Evolutionary conservation across 495 filamentous ascomycete species (phyloP).

Genomic region (Penicilliopsis zonata): DNA sequence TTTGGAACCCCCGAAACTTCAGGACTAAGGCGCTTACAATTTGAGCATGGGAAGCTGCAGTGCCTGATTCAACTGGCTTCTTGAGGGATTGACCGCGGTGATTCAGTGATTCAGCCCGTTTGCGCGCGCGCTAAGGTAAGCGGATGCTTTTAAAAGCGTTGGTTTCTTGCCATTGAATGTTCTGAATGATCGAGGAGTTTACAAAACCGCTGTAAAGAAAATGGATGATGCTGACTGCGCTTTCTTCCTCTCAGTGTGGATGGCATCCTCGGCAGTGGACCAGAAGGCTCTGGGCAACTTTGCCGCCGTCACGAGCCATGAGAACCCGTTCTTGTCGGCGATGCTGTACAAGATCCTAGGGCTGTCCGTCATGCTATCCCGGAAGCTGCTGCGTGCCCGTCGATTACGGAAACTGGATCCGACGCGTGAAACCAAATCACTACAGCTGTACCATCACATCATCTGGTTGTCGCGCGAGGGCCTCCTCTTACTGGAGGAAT

Average conservation of each 20-base stretch:
- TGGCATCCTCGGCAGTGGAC: constrained; percentile 94
- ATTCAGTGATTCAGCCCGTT: constrained; percentile 9
- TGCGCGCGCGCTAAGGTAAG: constrained; percentile 24
- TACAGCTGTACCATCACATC: constrained; percentile 80
- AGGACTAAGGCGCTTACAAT: constrained; percentile 8
- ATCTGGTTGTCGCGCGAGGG: constrained; percentile 94
- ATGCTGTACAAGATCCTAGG: constrained; percentile 86
- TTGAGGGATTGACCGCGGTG: constrained; percentile 7
- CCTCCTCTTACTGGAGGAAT: constrained; percentile 72
- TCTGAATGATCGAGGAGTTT: neutral
- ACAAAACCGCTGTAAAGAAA: neutral
- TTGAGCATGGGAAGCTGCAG: constrained; percentile 22
- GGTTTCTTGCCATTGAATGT: too few relatives aligned
- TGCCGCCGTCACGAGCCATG: constrained; percentile 57
- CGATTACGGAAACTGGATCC: constrained; percentile 76
- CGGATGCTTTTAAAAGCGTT: neutral
- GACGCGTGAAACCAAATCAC: constrained; percentile 63
- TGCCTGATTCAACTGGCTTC: constrained; percentile 14
- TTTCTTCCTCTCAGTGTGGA: constrained; percentile 37
- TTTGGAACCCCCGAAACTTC: neutral
- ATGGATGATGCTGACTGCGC: constrained; percentile 7
- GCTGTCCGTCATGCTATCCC: constrained; percentile 76
- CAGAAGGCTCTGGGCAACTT: constrained; percentile 89
- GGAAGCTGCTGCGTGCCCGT: constrained; percentile 70
- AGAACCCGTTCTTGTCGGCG: constrained; percentile 64